A percentile compares a stretch with the other conserved stretches of the same genome.
phyloP scores from a whole-genome alignment of 192 early-diverging fungal genomes.

The Coemansia umbellata region DNA sequence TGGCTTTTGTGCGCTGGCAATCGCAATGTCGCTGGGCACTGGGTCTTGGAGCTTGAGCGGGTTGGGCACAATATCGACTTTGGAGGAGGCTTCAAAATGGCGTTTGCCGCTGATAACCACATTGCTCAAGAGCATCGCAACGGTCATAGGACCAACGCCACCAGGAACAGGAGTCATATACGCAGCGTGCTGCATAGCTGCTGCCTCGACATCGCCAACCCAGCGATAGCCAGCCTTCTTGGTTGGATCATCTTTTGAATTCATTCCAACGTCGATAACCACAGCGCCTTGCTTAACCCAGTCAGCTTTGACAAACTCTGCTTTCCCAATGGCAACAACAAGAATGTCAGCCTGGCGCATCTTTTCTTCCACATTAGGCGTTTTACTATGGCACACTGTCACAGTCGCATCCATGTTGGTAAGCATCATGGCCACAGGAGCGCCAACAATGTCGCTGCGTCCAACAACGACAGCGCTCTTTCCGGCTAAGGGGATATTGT shows the following conservation, averaged over 20 bases:
- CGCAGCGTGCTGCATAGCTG: constrained; percentile 65
- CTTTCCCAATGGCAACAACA: constrained; percentile 81
- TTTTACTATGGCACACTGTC: constrained; percentile 90
- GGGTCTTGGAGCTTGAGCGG: constrained; percentile 65
- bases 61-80: constrained; percentile 54
- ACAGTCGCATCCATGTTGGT: constrained; percentile 83
- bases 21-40: constrained; percentile 94
- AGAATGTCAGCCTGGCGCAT: constrained; percentile 86
- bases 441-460: constrained; percentile 91
- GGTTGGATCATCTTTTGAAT: constrained; percentile 77
- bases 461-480: constrained; percentile 94
- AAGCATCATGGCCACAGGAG: constrained; percentile 82
- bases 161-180: constrained; percentile 96
- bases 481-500: constrained; percentile 67
- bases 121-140: constrained; percentile 95
- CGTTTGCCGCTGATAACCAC: constrained; percentile 75
- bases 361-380: constrained; percentile 68
- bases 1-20: constrained; percentile 84
- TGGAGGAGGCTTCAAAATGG: constrained; percentile 55
- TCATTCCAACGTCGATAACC: constrained; percentile 98
- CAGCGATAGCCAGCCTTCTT: constrained; percentile 87
- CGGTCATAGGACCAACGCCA: constrained; percentile 99
- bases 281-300: constrained; percentile 94
- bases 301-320: constrained; percentile 79
- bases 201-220: constrained; percentile 91